Conservation (phyloP, 306 rosid species). For the Luffa aegyptiaca region DNA sequence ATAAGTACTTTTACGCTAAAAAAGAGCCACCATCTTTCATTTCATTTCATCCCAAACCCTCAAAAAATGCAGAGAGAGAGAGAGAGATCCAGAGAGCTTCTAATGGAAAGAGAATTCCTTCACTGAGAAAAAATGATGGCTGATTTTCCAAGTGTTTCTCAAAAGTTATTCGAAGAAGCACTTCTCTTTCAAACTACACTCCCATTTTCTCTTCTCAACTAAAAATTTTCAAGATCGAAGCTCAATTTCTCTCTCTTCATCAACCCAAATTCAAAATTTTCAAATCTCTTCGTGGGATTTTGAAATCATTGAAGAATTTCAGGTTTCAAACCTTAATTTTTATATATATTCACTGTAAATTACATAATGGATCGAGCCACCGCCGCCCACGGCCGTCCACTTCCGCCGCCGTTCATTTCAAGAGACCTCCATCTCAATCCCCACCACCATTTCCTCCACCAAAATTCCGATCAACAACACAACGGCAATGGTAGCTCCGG, state of each 20-base stretch:
- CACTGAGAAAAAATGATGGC: neutral
- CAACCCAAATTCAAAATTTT: neutral
- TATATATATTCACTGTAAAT: neutral
- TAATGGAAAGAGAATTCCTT: neutral
- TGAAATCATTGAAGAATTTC: neutral
- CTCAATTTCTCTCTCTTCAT: neutral
- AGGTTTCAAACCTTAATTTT: neutral
- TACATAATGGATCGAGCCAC: slow-evolving; percentile 63
- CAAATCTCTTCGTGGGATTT: neutral
- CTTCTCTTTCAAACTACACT: neutral
- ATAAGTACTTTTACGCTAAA: neutral
- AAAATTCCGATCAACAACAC: slow-evolving; percentile 44
- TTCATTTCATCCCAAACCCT: neutral
- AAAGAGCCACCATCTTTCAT: neutral
- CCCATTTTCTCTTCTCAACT: neutral
- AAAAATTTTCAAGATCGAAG: neutral
- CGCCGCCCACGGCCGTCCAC: slow-evolving; percentile 81
- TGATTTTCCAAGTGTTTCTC: neutral
- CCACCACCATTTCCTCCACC: slow-evolving; percentile 56
- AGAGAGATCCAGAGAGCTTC: neutral
- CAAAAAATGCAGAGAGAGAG: neutral
- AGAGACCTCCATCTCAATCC: slow-evolving; percentile 75
- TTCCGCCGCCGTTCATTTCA: slow-evolving; percentile 71
- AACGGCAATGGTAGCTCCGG: slow-evolving; percentile 21
- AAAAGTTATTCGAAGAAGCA: neutral